Evolutionary conservation across 2,329 filamentous ascomycete genomes (phyloP).

Genomic region (Helotiales sp.): DNA sequence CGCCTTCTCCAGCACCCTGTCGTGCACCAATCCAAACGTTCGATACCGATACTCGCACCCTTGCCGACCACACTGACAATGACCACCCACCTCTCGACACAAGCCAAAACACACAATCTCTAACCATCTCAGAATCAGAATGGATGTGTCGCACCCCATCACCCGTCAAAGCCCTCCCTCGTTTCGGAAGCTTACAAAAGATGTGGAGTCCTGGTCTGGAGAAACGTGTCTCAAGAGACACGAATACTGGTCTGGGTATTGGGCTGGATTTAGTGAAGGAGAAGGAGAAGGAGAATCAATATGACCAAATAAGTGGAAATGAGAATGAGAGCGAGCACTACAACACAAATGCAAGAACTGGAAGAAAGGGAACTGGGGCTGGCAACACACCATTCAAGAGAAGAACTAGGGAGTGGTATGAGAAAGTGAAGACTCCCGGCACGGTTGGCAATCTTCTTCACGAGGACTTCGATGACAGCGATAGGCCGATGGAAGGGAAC

Average conservation of each 20-base stretch:
- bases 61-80: background rate
- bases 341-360: background rate
- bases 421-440: background rate
- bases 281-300: background rate
- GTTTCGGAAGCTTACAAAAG: conserved; percentile 12
- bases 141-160: conserved; percentile 38
- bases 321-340: background rate
- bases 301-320: background rate
- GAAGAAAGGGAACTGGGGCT: background rate
- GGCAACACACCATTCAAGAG: background rate
- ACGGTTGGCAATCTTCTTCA: background rate
- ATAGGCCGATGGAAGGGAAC: background rate
- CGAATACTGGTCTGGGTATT: background rate
- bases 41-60: background rate
- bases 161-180: conserved; percentile 18
- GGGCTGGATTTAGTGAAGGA: background rate
- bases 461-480: background rate
- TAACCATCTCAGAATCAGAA: conserved; percentile 35
- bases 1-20: conserved; percentile 4
- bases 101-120: conserved; percentile 20
- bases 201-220: conserved; percentile 12
- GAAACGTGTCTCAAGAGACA: conserved; percentile 1
- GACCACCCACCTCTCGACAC: conserved; percentile 1
- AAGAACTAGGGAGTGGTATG: conserved; percentile 6
- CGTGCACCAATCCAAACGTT: background rate